Conservation (phyloP, 1,284 basidiomycete species). For the Cutaneotrichosporon daszewskae region DNA sequence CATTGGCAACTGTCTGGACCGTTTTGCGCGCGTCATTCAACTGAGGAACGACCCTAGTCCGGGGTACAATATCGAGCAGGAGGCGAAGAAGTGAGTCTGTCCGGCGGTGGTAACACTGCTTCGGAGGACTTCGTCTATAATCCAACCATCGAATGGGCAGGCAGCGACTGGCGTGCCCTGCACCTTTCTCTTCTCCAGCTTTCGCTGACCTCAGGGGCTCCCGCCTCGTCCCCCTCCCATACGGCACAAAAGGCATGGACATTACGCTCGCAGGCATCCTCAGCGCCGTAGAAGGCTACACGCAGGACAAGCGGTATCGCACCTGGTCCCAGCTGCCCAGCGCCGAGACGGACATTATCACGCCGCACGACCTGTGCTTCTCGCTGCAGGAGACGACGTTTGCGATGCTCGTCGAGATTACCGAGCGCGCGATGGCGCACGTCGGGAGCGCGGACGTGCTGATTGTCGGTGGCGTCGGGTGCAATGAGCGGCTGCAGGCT, state of each 20-base stretch:
- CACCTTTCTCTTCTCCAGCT: neutral
- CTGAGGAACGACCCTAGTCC: slow-evolving; percentile 94
- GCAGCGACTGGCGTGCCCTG: too few species aligned
- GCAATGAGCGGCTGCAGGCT: slow-evolving; percentile 86
- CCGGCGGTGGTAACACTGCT: too few species aligned
- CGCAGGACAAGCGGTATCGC: slow-evolving; percentile 67
- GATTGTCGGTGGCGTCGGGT: slow-evolving; percentile 98
- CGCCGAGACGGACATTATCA: slow-evolving; percentile 64
- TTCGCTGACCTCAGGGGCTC: slow-evolving; percentile 45
- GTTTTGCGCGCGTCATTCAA: slow-evolving; percentile 94
- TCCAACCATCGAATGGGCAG: too few species aligned
- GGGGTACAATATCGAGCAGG: slow-evolving; percentile 97
- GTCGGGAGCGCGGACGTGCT: slow-evolving; percentile 93
- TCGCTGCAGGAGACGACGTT: slow-evolving; percentile 96
- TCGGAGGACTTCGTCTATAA: too few species aligned
- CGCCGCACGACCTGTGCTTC: slow-evolving; percentile 91
- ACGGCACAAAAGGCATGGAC: slow-evolving; percentile 99
- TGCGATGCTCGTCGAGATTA: slow-evolving; percentile 99
- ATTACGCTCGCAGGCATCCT: slow-evolving; percentile 90
- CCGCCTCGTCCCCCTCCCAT: slow-evolving; percentile 76
- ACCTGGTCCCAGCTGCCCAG: slow-evolving; percentile 22
- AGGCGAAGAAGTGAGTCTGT: slow-evolving; percentile 80
- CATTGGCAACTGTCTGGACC: slow-evolving; percentile 95
- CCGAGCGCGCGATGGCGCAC: slow-evolving; percentile 98
- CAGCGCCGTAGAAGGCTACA: slow-evolving; percentile 82